Base-by-base conservation (phyloP, 1,139 yeast species). In the Nakaseomyces glabratus region DNA sequence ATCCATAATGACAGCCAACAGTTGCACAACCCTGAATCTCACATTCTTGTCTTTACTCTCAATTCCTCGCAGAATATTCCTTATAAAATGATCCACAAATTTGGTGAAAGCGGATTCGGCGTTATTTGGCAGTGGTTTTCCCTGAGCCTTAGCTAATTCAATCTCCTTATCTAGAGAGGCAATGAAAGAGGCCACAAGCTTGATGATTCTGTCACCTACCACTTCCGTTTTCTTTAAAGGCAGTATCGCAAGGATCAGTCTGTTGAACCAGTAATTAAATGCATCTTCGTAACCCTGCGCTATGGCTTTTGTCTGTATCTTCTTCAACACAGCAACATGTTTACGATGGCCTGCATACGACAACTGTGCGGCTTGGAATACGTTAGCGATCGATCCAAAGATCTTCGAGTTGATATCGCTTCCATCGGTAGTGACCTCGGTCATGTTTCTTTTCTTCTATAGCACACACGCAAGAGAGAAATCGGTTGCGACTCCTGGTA, bases 341-440 rank as follows among this genome's bases (percentile, higher is more conserved):
- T 82, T 80, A 31, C 82, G 65, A 57, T 86, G 96, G 2, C 88
- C 80, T 0, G 90, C 77, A 23, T 78, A 65, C 1, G 82, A 68
- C 24, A 40, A 40, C 35, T 88, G 97, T 0, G 93, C 85, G 40
- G 80, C 90, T 49, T 82, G 93, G 52, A 88, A 88, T 2, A 79
- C 76, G 38, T 72, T 76, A 0, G 81, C 75, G 49, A 84, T 63
- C 2, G 81, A 73, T 9, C 43, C 37, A 28, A 61, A 59, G 20
- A 70, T 56, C 39, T 62, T 52, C 46, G 37, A 49, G 33, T 52
- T 49, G n/a, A 46, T 46, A 31, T 51, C 55, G 23, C 47, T 46
- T 10, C 35, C 30, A 5, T 26, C 30, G n/a, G n/a, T n/a, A n/a
- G n/a, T n/a, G n/a, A n/a, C n/a, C n/a, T n/a, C n/a, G n/a, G n/a